Evolutionary conservation across 352 stramenopile species (phyloP), one percentile per base, ranked within the genome.

Genomic region (Globisporangium carolinianum): DNA sequence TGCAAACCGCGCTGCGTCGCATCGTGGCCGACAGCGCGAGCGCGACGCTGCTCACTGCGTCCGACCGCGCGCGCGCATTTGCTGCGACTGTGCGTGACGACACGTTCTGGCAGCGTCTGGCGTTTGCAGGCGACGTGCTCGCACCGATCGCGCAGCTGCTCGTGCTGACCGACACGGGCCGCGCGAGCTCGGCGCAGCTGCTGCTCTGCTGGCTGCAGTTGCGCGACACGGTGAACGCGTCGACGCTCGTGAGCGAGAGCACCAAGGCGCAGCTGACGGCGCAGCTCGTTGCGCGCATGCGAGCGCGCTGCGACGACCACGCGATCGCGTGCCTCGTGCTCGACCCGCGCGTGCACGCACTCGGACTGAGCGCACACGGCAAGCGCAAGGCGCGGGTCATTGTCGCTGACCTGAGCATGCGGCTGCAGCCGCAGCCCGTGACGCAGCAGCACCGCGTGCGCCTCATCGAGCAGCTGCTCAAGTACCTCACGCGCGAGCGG

Each of bases 381-480:
- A 72, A 66, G 53, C 62, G 71, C 5, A 72, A 74, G 39, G 61
- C 64, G 11, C 60, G 63, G 0, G 18, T 51, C 2, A 64, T 71
- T 57, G 55, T 76, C 24, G 57, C 55, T 0, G 60, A 67, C 7
- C 53, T 68, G 11, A 59, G 51, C 1, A 24, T 41, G 11, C 55
- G 60, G 48, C 43, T 72, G 9, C 46, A 64, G 53, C 48, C 63
- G 5, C 24, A 32, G 24, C 24, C 24, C 24, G 24, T 32, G 36
- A 36, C 11, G 42, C 39, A 43, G 39, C 38, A 43, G 4, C 60
- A 70, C n/a, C 61, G 58, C 9, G 32, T 38, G n/a, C 59, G 55
- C 4, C 41, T 80, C 6, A 55, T 80, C 14, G 71, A 71, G 52
- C 66, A 75, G 15, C 41, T 80, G 10, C 55, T 73, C 53, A 69